Base-by-base conservation (phyloP, 148 eudicot genomes). In the Salicornia ramosissima region DNA sequence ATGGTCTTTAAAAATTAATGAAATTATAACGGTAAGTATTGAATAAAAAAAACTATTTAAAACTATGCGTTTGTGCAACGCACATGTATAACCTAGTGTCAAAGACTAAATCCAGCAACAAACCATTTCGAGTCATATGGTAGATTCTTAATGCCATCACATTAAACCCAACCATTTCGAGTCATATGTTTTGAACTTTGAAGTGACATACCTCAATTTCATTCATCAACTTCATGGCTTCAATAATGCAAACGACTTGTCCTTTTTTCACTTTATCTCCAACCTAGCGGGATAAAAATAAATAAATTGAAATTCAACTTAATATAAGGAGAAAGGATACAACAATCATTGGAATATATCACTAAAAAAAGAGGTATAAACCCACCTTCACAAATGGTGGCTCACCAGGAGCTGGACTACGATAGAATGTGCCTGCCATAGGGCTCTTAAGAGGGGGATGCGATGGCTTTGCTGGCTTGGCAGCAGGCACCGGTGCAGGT, bases 141-240 rank as follows among this genome's bases (percentile, higher is more conserved):
- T n/a, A n/a, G n/a, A n/a, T n/a, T n/a, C n/a, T n/a, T 24, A 25
- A 11, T 19, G 9, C 51, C 33, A 39, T 36, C 33, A 42, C 13
- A 30, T 18, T 26, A 4, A 24, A 55, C 31, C 29, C 62, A 39
- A 55, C 30, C 39, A 58, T 29, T 16, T 53, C 1, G 1, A 5
- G 19, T 39, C 42, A 39, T 39, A 13, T 47, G 22, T n/a, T n/a
- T 50, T 24, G 53, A 36, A 8, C 5, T 45, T 65, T 25, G 33
- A 76, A 24, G 66, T 61, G 12, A 43, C 7, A 63, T 39, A 85
- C 96, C 80, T 90, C 92, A 57, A 90, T 87, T 79, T 90, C 96
- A 73, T 90, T 90, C 96, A 90, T 90, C 86, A 90, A 76, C 71
- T 90, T 90, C 96, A 90, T 90, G 67, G 96, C 96, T 81, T 90